phyloP scores from a whole-genome alignment of 2,329 filamentous ascomycete genomes.

The Phaeophleospora eucalypticola region DNA sequence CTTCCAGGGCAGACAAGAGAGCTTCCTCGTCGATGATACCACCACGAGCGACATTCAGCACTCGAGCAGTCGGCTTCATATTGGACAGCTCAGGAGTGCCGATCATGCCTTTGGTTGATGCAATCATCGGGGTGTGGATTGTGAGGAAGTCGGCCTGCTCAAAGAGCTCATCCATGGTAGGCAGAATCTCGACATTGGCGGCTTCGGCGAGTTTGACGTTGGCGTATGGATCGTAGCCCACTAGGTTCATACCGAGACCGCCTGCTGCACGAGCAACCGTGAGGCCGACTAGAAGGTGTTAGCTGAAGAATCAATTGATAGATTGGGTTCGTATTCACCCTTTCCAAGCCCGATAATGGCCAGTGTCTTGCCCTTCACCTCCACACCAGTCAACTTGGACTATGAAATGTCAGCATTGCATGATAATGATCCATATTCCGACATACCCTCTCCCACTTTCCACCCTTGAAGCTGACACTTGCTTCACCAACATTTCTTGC shows the following conservation, averaged over 20 bases:
- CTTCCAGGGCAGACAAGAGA: slow-evolving; percentile 64
- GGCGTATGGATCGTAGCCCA: slow-evolving; percentile 74
- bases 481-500: slow-evolving; percentile 70
- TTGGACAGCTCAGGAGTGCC: slow-evolving; percentile 60
- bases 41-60: slow-evolving; percentile 75
- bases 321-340: slow-evolving; percentile 39
- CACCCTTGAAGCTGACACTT: slow-evolving; percentile 64
- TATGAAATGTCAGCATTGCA: background rate
- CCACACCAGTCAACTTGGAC: slow-evolving; percentile 66
- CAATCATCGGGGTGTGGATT: slow-evolving; percentile 75
- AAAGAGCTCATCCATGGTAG: slow-evolving; percentile 49
- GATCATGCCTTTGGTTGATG: slow-evolving; percentile 71
- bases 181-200: slow-evolving; percentile 53
- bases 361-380: slow-evolving; percentile 72
- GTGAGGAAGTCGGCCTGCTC: slow-evolving; percentile 70
- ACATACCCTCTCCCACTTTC: slow-evolving; percentile 63
- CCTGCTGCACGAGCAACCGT: slow-evolving; percentile 76
- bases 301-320: background rate
- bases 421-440: background rate
- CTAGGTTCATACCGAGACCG: slow-evolving; percentile 70
- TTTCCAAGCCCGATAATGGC: slow-evolving; percentile 78
- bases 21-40: slow-evolving; percentile 76
- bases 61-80: slow-evolving; percentile 70
- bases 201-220: slow-evolving; percentile 66
- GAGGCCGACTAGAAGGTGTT: slow-evolving; percentile 57